phyloP scores from a whole-genome alignment of 75 land plant species.

The Chamaecyparis obtusa region DNA sequence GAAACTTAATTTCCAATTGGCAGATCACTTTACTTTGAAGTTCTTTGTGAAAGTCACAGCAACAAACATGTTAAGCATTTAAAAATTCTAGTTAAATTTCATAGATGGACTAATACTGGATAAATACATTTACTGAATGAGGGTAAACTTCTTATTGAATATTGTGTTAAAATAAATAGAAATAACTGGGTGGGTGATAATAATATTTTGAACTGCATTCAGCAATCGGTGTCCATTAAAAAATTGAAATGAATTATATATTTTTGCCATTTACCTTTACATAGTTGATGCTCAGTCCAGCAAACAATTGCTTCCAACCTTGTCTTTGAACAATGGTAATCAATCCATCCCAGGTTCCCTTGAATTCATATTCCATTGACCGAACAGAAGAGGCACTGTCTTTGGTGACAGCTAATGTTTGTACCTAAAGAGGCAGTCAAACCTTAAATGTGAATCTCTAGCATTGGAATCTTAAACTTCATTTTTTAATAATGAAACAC shows the following conservation, averaged over 20 bases:
- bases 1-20: neutral
- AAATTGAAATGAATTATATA: neutral
- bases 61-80: neutral
- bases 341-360: conserved; percentile 70
- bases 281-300: conserved; percentile 93
- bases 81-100: neutral
- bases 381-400: conserved; percentile 17
- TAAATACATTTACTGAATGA: neutral
- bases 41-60: neutral
- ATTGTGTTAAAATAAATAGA: neutral
- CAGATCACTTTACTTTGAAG: neutral
- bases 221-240: neutral
- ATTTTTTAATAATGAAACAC: neutral
- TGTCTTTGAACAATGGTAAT: conserved; percentile 53
- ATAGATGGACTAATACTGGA: neutral
- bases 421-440: conserved; percentile 51
- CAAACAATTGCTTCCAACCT: conserved; percentile 90
- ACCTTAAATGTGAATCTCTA: conserved; percentile 5
- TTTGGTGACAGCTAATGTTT: conserved; percentile 22
- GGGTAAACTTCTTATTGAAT: neutral
- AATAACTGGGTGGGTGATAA: neutral
- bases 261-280: conserved; percentile 82
- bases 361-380: conserved; percentile 27
- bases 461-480: neutral
- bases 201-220: neutral